Evolutionary conservation across 2,329 filamentous ascomycete species (phyloP), one percentile per base, ranked within the genome.

Genomic region (Beauveria caledonica): DNA sequence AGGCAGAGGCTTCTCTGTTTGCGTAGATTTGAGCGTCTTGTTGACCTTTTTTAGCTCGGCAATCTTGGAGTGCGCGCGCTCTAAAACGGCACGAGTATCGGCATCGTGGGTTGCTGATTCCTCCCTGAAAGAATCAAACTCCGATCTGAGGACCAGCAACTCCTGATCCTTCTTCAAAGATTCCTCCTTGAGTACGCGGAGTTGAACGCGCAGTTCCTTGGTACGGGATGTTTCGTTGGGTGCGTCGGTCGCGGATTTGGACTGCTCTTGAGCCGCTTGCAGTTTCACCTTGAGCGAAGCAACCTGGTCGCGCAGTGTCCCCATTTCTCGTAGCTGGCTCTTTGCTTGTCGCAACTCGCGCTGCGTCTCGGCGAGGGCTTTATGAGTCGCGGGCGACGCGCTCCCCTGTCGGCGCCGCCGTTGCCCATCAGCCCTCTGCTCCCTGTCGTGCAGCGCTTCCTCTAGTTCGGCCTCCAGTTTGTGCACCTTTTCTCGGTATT

Each of bases 401-500:
- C 73, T 71, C 19, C 72, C 69, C 39, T 75, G 72, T 23, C 73
- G 72, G 45, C 72, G 73, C 23, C 70, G 72, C 17, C 69, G 70
- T n/a, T 63, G 66, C 15, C 69, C 70, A 11, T 67, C 65, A 42
- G 69, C 70, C 13, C 64, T 65, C 19, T 69, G 70, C 2, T 74
- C 71, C 36, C 75, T 71, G 9, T 72, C 75, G 42, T 65, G 69
- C 61, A 72, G 66, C 21, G 73, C 65, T 2, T 77, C 76, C 61
- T 76, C 79, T 17, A 81, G 72, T 64, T 80, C 71, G 3, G 72
- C 71, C 61, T 85, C 82, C 58, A 87, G 74, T 63, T 86, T 81
- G 62, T 83, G 79, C 9, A 86, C 82, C 58, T 82, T 82, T 29
- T 77, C 76, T 63, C 80, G 79, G 70, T 87, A 86, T 64, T 86